Base-by-base conservation (phyloP, 805 yeast genomes). In the Wickerhamiella shivajii region DNA sequence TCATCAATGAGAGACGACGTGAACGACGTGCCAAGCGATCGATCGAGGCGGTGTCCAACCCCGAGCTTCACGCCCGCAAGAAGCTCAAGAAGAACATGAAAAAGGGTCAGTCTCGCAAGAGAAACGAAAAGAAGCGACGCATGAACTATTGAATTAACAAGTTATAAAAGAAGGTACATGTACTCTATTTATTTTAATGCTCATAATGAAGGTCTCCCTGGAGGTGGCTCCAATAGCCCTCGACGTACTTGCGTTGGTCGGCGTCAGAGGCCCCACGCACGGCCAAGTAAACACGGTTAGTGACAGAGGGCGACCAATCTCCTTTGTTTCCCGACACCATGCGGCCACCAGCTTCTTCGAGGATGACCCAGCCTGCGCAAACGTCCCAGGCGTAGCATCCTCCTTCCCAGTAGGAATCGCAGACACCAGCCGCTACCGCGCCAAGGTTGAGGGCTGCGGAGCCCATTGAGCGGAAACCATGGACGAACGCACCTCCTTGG, bases 11-110 rank as follows among this genome's bases (percentile, higher is more conserved):
- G 22, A 69, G 81, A 53, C 69, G 96, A 47, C 66, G 67, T 38
- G 92, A 81, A 31, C 71, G 96, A 55, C 72, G 66, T 50, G 67
- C 78, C 0, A 76, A 74, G 49, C 65, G 84, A 37, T 77, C 93
- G 0, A 74, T 77, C 38, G 57, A 81, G 50, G 77, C 83, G 3
- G 63, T 85, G 8, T 67, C 65, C 14, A 78, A 77, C 3, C 97
- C 97, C 1, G 93, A 77, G 11, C 56, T 68, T 26, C 75, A 81
- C n/a, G 90, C 94, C 2, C 68, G 66, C 43, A 70, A 79, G 53
- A 80, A 77, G 57, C 22, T 31, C 17, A 24, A 25, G 25, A 24
- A 24, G 13, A 31, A 25, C 19, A 16, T 19, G 18, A 23, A 15
- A 3, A 19, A 24, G n/a, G 29, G 29, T 20, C 13, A 25, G 8